Evolutionary conservation across 805 yeast species (phyloP).

Genomic region (Zygosaccharomyces siamensis): DNA sequence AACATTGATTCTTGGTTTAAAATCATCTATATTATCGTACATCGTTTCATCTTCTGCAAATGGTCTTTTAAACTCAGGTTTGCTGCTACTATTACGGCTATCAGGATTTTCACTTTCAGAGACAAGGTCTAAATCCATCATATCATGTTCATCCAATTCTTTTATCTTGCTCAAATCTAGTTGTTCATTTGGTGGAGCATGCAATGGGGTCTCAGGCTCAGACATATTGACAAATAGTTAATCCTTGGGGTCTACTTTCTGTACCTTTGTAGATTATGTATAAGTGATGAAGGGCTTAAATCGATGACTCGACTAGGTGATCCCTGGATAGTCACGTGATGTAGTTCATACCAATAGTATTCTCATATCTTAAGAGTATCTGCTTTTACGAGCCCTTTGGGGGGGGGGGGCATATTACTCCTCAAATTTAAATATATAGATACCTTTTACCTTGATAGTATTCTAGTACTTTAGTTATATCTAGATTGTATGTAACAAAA

Average conservation of each 20-base stretch:
- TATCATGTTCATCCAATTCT: conserved; percentile 28
- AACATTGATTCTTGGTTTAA: conserved; percentile 29
- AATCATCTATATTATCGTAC: conserved; percentile 31
- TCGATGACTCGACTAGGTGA: background rate
- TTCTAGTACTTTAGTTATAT: too few relatives aligned
- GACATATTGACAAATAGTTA: conserved; percentile 13
- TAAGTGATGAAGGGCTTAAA: background rate
- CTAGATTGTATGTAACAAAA: too few relatives aligned
- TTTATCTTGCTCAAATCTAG: conserved; percentile 21
- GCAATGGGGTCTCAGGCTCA: conserved; percentile 31
- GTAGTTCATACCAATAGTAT: background rate
- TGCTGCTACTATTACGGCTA: background rate
- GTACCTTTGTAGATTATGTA: background rate
- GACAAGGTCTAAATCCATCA: conserved; percentile 28
- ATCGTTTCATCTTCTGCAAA: conserved; percentile 9
- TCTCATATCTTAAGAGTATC: too few relatives aligned
- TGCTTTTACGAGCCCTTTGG: too few relatives aligned
- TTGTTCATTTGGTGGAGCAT: conserved; percentile 28
- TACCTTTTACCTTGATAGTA: too few relatives aligned
- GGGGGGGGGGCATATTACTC: too few relatives aligned
- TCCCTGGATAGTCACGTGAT: background rate
- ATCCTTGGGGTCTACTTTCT: background rate
- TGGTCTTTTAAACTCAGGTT: conserved; percentile 8
- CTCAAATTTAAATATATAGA: too few relatives aligned
- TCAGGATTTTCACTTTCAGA: conserved; percentile 9